phyloP scores from a whole-genome alignment of 345 rosid species.

The Gossypium raimondii region DNA sequence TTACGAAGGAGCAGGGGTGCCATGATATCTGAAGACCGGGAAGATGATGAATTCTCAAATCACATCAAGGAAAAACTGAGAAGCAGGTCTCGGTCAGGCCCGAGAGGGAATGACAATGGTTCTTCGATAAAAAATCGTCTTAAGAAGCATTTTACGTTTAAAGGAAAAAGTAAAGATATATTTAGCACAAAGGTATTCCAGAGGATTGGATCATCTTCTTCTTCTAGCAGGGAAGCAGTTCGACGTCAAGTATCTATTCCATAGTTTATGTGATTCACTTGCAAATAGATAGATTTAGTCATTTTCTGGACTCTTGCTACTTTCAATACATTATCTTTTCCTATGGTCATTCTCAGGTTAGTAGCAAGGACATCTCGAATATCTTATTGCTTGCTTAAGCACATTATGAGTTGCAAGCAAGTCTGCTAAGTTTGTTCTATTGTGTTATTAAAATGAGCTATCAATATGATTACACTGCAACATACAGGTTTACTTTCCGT shows the following conservation, averaged over 20 bases:
- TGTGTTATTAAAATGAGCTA: not conserved
- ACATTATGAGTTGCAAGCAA: constrained; percentile 1
- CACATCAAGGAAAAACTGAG: constrained; percentile 34
- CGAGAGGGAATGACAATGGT: constrained; percentile 27
- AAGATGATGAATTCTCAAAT: constrained; percentile 27
- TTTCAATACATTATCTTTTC: not conserved
- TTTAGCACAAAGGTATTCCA: constrained; percentile 27
- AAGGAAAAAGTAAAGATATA: constrained; percentile 34
- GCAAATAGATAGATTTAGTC: constrained; percentile 19
- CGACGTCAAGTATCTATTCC: constrained; percentile 17
- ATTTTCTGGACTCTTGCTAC: constrained; percentile 12
- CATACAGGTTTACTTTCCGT: not conserved
- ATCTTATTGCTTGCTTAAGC: constrained; percentile 1
- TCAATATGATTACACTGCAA: not conserved
- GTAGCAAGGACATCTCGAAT: not conserved
- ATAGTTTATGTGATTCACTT: constrained; percentile 24
- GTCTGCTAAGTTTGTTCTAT: not conserved
- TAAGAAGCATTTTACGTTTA: constrained; percentile 44
- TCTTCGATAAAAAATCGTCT: constrained; percentile 42
- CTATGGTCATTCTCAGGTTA: not conserved
- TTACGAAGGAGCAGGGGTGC: constrained; percentile 50
- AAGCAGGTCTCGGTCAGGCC: constrained; percentile 30
- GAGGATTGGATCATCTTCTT: constrained; percentile 32
- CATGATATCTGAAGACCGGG: constrained; percentile 39
- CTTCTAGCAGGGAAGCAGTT: constrained; percentile 26